Evolutionary conservation across 2,329 filamentous ascomycete species (phyloP).

Genomic region (Ophiostoma sp.): DNA sequence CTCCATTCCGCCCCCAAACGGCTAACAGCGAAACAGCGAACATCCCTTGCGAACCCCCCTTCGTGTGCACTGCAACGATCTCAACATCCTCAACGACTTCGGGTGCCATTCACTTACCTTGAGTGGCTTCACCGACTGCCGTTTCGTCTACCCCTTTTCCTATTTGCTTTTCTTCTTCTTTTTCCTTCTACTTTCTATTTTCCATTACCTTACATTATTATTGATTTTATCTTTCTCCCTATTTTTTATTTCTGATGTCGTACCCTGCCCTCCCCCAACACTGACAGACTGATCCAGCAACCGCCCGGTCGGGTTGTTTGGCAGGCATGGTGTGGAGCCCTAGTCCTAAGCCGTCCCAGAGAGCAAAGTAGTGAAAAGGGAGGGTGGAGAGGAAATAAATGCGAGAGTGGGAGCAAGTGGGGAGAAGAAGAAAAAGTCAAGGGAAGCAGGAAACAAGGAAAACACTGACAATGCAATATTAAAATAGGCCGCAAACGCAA

Average conservation of each 20-base stretch:
- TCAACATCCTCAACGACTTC: background rate
- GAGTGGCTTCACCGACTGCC: background rate
- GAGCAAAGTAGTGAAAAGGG: background rate
- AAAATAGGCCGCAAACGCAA: background rate
- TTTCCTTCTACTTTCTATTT: background rate
- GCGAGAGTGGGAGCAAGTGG: background rate
- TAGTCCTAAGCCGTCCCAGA: background rate
- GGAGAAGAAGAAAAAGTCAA: background rate
- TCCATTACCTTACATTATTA: background rate
- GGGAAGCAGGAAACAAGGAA: background rate
- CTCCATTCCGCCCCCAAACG: background rate
- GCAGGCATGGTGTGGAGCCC: background rate
- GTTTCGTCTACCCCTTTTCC: background rate
- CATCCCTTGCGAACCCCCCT: background rate
- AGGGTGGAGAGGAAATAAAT: background rate
- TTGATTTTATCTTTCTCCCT: background rate
- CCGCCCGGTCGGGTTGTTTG: slow-evolving; percentile 5
- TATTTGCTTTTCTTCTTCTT: background rate
- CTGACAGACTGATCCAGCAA: slow-evolving; percentile 8
- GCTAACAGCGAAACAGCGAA: background rate
- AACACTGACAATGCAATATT: background rate
- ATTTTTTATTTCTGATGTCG: background rate
- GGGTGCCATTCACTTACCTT: background rate
- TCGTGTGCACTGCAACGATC: background rate
- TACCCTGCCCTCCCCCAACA: background rate